Evolutionary conservation across 306 rosid genomes (phyloP).

Genomic region (Fagus crenata): DNA sequence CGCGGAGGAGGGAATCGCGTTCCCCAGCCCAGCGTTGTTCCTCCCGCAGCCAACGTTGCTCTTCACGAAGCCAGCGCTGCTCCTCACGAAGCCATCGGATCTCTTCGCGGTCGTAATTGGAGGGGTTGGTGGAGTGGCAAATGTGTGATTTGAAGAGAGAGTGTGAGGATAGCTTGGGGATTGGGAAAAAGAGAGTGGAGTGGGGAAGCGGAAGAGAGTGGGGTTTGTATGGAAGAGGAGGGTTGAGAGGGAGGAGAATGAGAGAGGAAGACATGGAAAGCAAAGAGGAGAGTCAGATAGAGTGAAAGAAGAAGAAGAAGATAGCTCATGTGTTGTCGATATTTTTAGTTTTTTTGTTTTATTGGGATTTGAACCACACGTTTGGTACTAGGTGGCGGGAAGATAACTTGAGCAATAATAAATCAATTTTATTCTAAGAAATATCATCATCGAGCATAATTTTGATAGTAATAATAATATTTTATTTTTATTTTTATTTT

Average conservation of each 20-base stretch:
- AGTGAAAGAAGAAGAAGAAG: neutral
- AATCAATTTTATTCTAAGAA: too few species aligned
- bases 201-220: constrained; percentile 2
- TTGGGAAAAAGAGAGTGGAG: constrained; percentile 28
- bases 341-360: neutral
- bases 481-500: too few species aligned
- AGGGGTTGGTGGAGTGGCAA: constrained; percentile 32
- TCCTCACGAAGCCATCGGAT: constrained; percentile 83
- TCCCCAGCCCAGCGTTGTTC: constrained; percentile 74
- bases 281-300: constrained; percentile 16
- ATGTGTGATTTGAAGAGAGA: constrained; percentile 38
- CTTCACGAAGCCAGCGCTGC: constrained; percentile 86
- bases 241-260: constrained; percentile 27
- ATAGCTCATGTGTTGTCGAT: neutral
- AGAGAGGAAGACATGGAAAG: constrained; percentile 32
- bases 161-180: constrained; percentile 28
- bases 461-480: too few species aligned
- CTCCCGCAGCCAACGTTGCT: constrained; percentile 80
- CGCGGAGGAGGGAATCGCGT: constrained; percentile 63
- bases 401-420: neutral
- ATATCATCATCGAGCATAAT: too few species aligned
- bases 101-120: constrained; percentile 50
- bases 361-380: neutral
- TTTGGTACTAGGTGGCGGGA: constrained; percentile 26
- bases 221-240: constrained; percentile 20